Evolutionary conservation across 768 basidiomycete genomes (phyloP).

Genomic region (Pleurotus djamor): DNA sequence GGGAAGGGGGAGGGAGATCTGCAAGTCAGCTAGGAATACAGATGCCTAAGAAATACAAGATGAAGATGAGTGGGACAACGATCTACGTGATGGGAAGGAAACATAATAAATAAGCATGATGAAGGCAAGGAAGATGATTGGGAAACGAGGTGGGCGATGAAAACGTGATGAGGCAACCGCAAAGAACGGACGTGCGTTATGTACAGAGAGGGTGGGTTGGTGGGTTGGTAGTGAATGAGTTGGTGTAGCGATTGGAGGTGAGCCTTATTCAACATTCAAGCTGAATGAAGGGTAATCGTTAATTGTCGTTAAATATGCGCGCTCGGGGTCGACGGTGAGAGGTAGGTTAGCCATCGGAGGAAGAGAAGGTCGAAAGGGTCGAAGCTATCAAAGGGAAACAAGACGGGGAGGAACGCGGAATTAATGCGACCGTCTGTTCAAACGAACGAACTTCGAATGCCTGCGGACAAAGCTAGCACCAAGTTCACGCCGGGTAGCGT

Average conservation of each 20-base stretch:
- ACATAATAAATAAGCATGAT: not conserved
- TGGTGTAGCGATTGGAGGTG: not conserved
- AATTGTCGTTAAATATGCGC: not conserved
- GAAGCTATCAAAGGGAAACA: not conserved
- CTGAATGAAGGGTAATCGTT: not conserved
- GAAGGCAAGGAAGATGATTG: not conserved
- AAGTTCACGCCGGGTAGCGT: not conserved
- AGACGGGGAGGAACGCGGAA: not conserved
- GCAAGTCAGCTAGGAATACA: slow-evolving; percentile 8
- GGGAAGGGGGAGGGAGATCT: not conserved
- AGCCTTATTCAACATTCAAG: not conserved
- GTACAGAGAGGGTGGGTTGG: not conserved
- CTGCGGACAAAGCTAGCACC: not conserved
- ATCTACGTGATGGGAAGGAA: not conserved
- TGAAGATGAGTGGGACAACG: not conserved
- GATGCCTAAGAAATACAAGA: slow-evolving; percentile 5
- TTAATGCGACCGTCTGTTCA: slow-evolving; percentile 4
- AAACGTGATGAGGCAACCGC: not conserved
- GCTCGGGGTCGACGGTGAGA: not conserved
- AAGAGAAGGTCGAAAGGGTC: not conserved
- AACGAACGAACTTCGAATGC: slow-evolving; percentile 5
- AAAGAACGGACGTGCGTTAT: not conserved
- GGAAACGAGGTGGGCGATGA: not conserved
- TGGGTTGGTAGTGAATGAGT: not conserved
- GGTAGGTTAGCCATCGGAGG: not conserved